A percentile compares a stretch with the other conserved stretches of the same genome.
These are phyloP conservation scores for Rhynchospora breviuscula DNA, from an alignment of 176 grass and related monocot species.

Conservation along the genomic window DNA sequence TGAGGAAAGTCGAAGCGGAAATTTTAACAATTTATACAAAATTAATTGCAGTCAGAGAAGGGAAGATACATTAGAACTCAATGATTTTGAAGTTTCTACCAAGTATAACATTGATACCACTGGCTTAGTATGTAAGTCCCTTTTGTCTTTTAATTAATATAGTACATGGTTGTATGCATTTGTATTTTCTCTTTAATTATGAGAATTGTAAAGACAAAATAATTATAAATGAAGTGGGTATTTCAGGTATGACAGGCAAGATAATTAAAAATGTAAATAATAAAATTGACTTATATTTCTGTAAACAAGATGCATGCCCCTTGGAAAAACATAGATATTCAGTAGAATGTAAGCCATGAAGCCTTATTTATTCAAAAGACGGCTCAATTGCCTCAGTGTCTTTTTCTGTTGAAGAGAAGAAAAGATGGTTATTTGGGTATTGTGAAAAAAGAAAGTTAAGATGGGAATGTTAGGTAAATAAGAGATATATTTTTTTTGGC, in stretches of 20 bases:
- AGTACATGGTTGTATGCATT: background rate
- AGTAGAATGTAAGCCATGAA: background rate
- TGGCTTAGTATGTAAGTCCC: constrained; percentile 88
- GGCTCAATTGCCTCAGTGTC: background rate
- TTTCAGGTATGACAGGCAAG: background rate
- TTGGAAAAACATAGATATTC: background rate
- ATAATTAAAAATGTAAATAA: background rate
- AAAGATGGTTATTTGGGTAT: background rate
- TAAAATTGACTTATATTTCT: background rate
- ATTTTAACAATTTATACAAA: background rate
- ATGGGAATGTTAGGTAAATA: background rate
- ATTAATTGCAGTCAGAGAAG: constrained; percentile 63
- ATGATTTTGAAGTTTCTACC: constrained; percentile 71
- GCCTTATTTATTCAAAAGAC: background rate
- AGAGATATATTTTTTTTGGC: background rate
- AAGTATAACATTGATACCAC: constrained; percentile 80
- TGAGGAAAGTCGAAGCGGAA: background rate
- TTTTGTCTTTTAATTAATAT: constrained; percentile 23
- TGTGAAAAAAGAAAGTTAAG: background rate
- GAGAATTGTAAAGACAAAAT: background rate
- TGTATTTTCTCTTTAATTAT: constrained; percentile 3
- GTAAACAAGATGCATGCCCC: background rate
- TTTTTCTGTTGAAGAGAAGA: background rate
- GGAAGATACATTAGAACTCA: constrained; percentile 62
- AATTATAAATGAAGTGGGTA: background rate